Base-by-base conservation (phyloP, 768 basidiomycete genomes). In the Suillus luteus region DNA sequence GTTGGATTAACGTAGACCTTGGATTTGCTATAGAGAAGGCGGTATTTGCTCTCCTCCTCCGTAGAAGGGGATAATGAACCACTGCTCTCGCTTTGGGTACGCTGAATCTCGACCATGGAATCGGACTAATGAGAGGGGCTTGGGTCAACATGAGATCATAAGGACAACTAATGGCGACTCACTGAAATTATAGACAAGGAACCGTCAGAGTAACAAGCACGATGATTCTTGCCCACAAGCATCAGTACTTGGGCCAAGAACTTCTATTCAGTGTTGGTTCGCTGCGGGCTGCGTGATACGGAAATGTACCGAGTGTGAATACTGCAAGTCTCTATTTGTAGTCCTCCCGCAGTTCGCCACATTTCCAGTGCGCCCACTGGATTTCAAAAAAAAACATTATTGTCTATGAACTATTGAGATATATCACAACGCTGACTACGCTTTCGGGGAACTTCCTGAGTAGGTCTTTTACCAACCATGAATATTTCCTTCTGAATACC, bases 1-100 rank as follows among this genome's bases (percentile, higher is more conserved):
- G 95, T 96, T 0, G 97, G 97, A 69, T 98, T 93, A 51, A 99
- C 88, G 72, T 96, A 95, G 52, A 98, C 96, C 75, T 95, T 96
- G 48, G 91, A 93, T 74, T 96, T 97, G 75, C 88, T 90, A 70
- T 94, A 97, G 15, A 98, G 74, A 55, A 98, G 81, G 52, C 91
- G 82, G 72, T 86, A 85, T 74, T 85, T 87, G 70, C 75, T 75
- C 69, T 87, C 87, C 68, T 89, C 87, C 62, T 84, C 81, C 0
- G 62, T 55, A 31, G 65, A 64, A 14, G 60, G 38, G 17, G 68
- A 61, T 64, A 55, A 43, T 46, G 46, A 54, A 35, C 48, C 24
- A 57, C 62, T 37, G 52, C 43, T 24, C 46, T 33, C 52, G 71
- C 67, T 54, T 69, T 63, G 62, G 40, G 75, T 71, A 64, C 79